Evolutionary conservation across 306 rosid species (phyloP).

Genomic region (Cucumis cinereus): DNA sequence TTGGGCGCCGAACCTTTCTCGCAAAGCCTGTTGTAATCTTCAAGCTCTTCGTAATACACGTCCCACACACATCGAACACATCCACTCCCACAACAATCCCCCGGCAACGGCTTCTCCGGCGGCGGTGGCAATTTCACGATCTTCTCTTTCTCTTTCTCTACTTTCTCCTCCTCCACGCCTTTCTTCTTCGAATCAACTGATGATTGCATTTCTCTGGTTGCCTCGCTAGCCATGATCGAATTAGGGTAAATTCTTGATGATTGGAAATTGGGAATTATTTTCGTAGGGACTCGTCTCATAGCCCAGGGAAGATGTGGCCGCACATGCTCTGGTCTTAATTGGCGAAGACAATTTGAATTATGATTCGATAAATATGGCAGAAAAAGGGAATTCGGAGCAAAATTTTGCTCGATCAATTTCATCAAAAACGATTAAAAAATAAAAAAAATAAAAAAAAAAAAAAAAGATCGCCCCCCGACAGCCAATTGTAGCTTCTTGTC

Average conservation of each 20-base stretch:
- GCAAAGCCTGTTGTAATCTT: conserved; percentile 45
- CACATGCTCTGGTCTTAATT: conserved; percentile 5
- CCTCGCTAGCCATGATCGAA: conserved; percentile 21
- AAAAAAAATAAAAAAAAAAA: too few relatives aligned
- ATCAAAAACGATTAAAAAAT: too few relatives aligned
- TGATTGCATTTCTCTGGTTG: neutral
- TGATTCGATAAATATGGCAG: neutral
- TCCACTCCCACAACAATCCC: conserved; percentile 89
- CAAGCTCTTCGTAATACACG: conserved; percentile 74
- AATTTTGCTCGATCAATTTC: neutral
- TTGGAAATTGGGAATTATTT: neutral
- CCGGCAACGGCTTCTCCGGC: conserved; percentile 74
- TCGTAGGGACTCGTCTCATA: conserved; percentile 12
- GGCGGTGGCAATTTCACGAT: conserved; percentile 33
- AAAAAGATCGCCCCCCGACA: neutral
- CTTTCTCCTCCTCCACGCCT: neutral
- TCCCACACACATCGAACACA: conserved; percentile 97
- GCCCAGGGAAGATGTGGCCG: conserved; percentile 1
- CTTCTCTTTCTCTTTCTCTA: neutral
- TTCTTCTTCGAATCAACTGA: neutral
- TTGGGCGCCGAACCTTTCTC: conserved; percentile 21
- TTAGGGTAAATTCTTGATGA: neutral
- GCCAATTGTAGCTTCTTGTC: neutral
- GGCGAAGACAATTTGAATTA: neutral
- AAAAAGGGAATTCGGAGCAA: neutral